Conservation (phyloP, 2,329 filamentous ascomycete species). For the Ophiostoma sp. region DNA sequence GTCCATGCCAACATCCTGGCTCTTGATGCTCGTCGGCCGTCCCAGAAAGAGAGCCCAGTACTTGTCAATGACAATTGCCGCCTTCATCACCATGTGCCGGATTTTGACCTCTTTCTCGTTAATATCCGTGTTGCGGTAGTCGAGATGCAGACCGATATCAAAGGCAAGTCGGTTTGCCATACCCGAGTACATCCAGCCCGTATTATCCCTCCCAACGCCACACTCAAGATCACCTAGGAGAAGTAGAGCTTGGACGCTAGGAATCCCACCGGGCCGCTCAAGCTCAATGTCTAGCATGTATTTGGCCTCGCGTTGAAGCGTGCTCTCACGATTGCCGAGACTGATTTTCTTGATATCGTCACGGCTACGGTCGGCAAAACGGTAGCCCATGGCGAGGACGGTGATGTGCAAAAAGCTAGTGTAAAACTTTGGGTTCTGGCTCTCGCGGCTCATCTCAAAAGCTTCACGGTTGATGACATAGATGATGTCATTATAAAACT, state of each 20-base stretch:
- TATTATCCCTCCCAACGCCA: constrained; percentile 48
- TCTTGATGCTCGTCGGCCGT: constrained; percentile 50
- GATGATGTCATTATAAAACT: constrained; percentile 46
- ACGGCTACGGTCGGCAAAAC: constrained; percentile 45
- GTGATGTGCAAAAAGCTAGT: constrained; percentile 49
- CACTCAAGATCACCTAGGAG: constrained; percentile 51
- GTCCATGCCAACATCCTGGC: constrained; percentile 46
- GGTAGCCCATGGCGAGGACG: constrained; percentile 49
- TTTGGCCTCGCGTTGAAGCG: constrained; percentile 50
- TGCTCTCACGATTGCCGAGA: constrained; percentile 46
- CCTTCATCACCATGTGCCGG: constrained; percentile 47
- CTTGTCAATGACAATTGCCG: constrained; percentile 50
- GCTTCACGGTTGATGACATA: constrained; percentile 46
- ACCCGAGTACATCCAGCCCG: constrained; percentile 50
- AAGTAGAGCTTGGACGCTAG: constrained; percentile 48
- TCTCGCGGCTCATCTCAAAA: constrained; percentile 45
- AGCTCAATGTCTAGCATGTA: constrained; percentile 50
- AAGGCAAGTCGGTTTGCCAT: constrained; percentile 45
- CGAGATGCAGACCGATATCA: constrained; percentile 47
- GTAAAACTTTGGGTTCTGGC: constrained; percentile 46
- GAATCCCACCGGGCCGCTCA: constrained; percentile 48
- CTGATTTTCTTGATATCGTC: constrained; percentile 46
- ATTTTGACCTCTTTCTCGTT: constrained; percentile 44
- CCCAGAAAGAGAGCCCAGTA: constrained; percentile 53
- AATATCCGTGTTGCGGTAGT: constrained; percentile 40